These are phyloP conservation scores for Atkinsonella hypoxylon DNA, from an alignment of 2,329 filamentous ascomycete species.

Conservation along the genomic window DNA sequence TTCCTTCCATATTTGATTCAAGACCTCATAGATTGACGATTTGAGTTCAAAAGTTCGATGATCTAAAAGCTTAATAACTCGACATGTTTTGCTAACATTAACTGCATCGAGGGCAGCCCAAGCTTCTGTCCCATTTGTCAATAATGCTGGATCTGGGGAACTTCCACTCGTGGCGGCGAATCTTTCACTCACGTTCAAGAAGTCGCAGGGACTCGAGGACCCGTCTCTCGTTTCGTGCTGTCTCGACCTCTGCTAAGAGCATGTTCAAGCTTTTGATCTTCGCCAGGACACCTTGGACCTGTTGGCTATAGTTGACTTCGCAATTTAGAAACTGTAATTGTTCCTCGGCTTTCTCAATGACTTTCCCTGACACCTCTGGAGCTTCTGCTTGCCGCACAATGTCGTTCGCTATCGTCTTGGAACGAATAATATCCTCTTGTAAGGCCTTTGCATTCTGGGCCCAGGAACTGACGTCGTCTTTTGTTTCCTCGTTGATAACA, in stretches of 20 bases:
- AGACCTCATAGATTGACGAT: slow-evolving; percentile 50
- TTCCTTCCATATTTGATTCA: slow-evolving; percentile 59
- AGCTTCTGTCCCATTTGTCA: slow-evolving; percentile 29
- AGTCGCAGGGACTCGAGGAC: slow-evolving; percentile 44
- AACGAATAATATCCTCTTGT: slow-evolving; percentile 73
- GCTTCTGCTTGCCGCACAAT: slow-evolving; percentile 69
- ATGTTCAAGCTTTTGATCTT: slow-evolving; percentile 45
- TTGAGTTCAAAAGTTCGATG: slow-evolving; percentile 54
- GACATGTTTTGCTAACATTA: slow-evolving; percentile 47
- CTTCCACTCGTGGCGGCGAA: background rate
- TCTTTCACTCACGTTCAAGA: slow-evolving; percentile 39
- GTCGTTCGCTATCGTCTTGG: slow-evolving; percentile 65
- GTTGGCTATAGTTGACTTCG: slow-evolving; percentile 47
- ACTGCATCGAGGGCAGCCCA: slow-evolving; percentile 47
- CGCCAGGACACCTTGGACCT: slow-evolving; percentile 38
- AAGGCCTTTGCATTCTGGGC: slow-evolving; percentile 72
- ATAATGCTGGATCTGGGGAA: background rate
- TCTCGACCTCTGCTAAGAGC: slow-evolving; percentile 50
- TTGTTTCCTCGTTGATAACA: slow-evolving; percentile 61
- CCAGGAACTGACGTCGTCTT: slow-evolving; percentile 75
- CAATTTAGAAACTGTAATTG: slow-evolving; percentile 44
- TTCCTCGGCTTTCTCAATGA: slow-evolving; percentile 39
- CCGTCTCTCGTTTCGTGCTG: slow-evolving; percentile 38
- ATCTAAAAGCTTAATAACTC: slow-evolving; percentile 53
- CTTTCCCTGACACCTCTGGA: slow-evolving; percentile 39